These are phyloP conservation scores for Allodekkera sacchari DNA, from an alignment of 805 yeast genomes.

Conservation along the genomic window DNA sequence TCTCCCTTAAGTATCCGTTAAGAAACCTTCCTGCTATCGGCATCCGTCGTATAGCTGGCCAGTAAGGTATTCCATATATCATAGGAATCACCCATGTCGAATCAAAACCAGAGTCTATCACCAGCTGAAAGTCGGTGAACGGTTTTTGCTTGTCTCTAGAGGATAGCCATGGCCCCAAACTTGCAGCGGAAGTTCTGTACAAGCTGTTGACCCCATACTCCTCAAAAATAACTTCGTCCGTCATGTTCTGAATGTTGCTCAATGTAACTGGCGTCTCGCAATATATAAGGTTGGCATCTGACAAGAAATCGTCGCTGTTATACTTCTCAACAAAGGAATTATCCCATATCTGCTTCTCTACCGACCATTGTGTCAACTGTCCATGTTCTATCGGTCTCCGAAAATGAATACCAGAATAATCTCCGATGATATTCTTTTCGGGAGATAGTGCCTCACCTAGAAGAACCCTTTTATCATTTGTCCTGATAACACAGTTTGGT, in stretches of 20 bases:
- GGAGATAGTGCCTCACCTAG: conserved; percentile 56
- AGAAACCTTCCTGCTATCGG: conserved; percentile 84
- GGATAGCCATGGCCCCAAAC: conserved; percentile 56
- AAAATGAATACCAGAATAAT: conserved; percentile 64
- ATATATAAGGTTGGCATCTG: conserved; percentile 52
- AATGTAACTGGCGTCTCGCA: conserved; percentile 79
- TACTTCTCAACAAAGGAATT: conserved; percentile 40
- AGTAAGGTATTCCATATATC: conserved; percentile 64
- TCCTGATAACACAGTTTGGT: conserved; percentile 63
- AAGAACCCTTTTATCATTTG: conserved; percentile 66
- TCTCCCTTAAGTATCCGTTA: conserved; percentile 76
- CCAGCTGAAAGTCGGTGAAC: conserved; percentile 56
- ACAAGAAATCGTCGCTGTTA: conserved; percentile 29
- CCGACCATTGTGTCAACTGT: conserved; percentile 84
- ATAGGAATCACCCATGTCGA: conserved; percentile 85
- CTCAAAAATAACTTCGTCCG: conserved; percentile 90
- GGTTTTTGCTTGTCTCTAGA: conserved; percentile 4
- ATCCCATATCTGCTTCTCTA: conserved; percentile 88
- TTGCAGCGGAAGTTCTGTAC: conserved; percentile 56
- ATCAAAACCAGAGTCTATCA: conserved; percentile 82
- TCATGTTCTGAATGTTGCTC: conserved; percentile 72
- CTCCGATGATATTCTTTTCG: conserved; percentile 33
- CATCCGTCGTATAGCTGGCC: conserved; percentile 68
- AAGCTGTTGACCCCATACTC: conserved; percentile 76
- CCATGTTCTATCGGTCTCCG: conserved; percentile 86